phyloP scores from a whole-genome alignment of 805 yeast genomes.

The Candida oleophila region DNA sequence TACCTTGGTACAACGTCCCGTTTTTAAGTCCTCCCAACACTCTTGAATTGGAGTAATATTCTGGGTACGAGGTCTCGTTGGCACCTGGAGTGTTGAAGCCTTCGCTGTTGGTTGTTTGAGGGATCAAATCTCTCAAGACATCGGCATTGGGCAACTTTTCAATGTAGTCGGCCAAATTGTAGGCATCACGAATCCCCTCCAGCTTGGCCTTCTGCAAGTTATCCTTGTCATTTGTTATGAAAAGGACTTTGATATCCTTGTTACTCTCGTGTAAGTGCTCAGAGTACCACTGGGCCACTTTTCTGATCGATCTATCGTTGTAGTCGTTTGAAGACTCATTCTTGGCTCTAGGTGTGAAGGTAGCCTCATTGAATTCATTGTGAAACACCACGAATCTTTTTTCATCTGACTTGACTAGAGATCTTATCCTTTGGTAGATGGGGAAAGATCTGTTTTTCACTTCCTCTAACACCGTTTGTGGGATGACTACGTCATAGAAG shows the following conservation, averaged over 20 bases:
- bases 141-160: constrained; percentile 65
- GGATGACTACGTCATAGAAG: constrained; percentile 88
- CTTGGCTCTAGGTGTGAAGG: constrained; percentile 60
- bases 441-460: constrained; percentile 86
- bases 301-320: constrained; percentile 87
- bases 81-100: constrained; percentile 29
- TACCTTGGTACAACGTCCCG: constrained; percentile 86
- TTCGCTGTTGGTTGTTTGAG: constrained; percentile 37
- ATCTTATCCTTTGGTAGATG: constrained; percentile 78
- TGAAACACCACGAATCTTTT: constrained; percentile 90
- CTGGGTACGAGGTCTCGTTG: constrained; percentile 63
- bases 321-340: constrained; percentile 83
- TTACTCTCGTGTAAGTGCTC: constrained; percentile 51
- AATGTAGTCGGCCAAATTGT: constrained; percentile 68
- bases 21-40: constrained; percentile 87
- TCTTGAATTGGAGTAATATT: constrained; percentile 77
- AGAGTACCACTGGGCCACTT: constrained; percentile 68
- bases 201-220: constrained; percentile 57
- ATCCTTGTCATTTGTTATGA: constrained; percentile 76
- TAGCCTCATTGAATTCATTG: constrained; percentile 79
- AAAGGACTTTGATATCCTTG: constrained; percentile 45
- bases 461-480: constrained; percentile 93
- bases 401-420: constrained; percentile 68
- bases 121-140: constrained; percentile 77
- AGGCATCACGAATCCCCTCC: constrained; percentile 51